phyloP scores from a whole-genome alignment of 164 flowering plant genomes.

The Macadamia integrifolia region DNA sequence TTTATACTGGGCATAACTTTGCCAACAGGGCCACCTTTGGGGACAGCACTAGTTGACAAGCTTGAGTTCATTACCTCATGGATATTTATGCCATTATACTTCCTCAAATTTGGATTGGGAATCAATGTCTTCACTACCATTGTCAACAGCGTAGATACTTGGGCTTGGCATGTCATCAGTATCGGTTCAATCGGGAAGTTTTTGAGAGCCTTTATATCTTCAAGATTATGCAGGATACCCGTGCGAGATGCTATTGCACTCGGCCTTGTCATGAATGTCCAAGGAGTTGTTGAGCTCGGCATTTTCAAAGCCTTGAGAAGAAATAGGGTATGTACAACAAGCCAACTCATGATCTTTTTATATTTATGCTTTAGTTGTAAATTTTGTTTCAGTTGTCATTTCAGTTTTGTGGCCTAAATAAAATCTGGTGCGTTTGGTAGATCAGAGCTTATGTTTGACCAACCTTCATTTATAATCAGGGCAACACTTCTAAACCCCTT shows the following conservation, averaged over 20 bases:
- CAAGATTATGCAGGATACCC: conserved; percentile 11
- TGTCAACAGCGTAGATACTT: not conserved
- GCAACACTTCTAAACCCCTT: no score
- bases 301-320: not conserved
- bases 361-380: no score
- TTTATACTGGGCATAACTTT: conserved; percentile 32
- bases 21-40: conserved; percentile 43
- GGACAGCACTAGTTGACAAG: conserved; percentile 32
- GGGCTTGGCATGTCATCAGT: not conserved
- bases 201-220: conserved; percentile 7
- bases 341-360: not conserved
- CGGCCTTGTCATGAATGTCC: conserved; percentile 17
- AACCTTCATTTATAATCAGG: no score
- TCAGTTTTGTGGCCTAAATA: no score
- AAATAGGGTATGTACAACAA: no score
- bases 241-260: conserved; percentile 14
- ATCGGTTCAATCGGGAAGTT: conserved; percentile 9
- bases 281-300: conserved; percentile 18
- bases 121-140: not conserved
- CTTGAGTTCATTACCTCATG: conserved; percentile 36
- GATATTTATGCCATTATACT: conserved; percentile 36
- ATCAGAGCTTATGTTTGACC: no score
- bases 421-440: no score
- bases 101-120: conserved; percentile 20
- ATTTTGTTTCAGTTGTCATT: no score